A percentile compares a stretch with the other conserved stretches of the same genome.
These are phyloP conservation scores for Naumovozyma dairenensis DNA, from an alignment of 805 yeast species.

Conservation along the genomic window DNA sequence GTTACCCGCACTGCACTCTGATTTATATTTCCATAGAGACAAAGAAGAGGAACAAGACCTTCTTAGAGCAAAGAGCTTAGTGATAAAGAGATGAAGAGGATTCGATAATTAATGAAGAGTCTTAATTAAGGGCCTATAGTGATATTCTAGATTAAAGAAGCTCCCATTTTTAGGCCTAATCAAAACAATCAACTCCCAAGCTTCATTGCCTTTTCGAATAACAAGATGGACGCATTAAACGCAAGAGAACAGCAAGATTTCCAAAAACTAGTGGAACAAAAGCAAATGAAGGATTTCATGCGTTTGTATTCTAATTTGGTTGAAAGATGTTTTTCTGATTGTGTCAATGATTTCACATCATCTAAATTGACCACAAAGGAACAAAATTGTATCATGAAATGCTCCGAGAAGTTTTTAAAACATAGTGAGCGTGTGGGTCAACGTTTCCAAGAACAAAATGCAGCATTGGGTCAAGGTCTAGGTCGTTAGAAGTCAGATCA, in stretches of 20 bases:
- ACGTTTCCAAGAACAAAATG: slow-evolving; percentile 97
- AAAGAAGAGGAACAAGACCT: too few relatives aligned
- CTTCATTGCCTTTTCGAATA: not conserved
- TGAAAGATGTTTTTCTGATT: slow-evolving; percentile 93
- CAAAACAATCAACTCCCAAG: not conserved
- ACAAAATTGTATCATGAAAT: slow-evolving; percentile 73
- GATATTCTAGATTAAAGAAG: too few relatives aligned
- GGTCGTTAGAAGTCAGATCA: slow-evolving; percentile 21
- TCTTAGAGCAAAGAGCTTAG: too few relatives aligned
- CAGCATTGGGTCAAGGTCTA: slow-evolving; percentile 65
- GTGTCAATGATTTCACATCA: slow-evolving; percentile 97
- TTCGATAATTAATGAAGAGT: too few relatives aligned
- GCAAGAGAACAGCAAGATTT: slow-evolving; percentile 94
- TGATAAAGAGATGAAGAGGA: too few relatives aligned
- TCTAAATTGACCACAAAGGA: slow-evolving; percentile 78
- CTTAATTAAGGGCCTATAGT: too few relatives aligned
- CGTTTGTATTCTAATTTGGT: slow-evolving; percentile 88
- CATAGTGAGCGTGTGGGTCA: slow-evolving; percentile 98
- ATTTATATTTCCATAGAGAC: too few relatives aligned
- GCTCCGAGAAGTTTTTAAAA: slow-evolving; percentile 95
- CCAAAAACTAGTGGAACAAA: slow-evolving; percentile 89
- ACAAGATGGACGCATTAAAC: slow-evolving; percentile 84
- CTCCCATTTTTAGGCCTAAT: too few relatives aligned
- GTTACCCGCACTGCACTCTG: too few relatives aligned
- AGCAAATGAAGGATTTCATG: slow-evolving; percentile 99